These are phyloP conservation scores for Ceratocystis variospora DNA, from an alignment of 2,329 filamentous ascomycete genomes.

Conservation along the genomic window DNA sequence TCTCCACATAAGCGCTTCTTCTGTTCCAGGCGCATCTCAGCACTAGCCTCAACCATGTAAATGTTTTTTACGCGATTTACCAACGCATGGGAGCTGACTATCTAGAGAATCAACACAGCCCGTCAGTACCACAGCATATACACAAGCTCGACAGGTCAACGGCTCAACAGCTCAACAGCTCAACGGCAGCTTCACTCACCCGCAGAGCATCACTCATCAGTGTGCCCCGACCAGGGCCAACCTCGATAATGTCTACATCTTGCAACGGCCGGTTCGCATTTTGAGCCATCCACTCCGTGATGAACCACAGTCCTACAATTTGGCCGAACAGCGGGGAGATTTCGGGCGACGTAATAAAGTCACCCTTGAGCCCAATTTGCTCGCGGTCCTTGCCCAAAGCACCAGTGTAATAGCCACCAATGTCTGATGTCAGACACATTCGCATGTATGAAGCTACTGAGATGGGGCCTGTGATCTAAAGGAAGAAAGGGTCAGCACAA, in stretches of 20 bases:
- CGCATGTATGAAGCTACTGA: slow-evolving; percentile 94
- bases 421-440: slow-evolving; percentile 84
- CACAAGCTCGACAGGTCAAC: background rate
- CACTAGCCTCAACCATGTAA: slow-evolving; percentile 89
- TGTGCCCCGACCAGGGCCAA: slow-evolving; percentile 86
- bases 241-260: slow-evolving; percentile 74
- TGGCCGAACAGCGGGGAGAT: slow-evolving; percentile 97
- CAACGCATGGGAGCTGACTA: slow-evolving; percentile 66
- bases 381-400: slow-evolving; percentile 55
- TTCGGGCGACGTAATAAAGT: slow-evolving; percentile 94
- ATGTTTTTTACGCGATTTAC: slow-evolving; percentile 72
- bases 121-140: background rate
- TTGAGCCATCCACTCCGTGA: slow-evolving; percentile 93
- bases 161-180: background rate
- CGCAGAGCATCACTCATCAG: slow-evolving; percentile 93
- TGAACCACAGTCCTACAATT: slow-evolving; percentile 83
- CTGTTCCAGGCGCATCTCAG: slow-evolving; percentile 61
- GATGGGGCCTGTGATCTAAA: slow-evolving; percentile 64
- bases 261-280: slow-evolving; percentile 42
- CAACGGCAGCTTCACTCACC: slow-evolving; percentile 35
- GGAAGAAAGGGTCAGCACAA: background rate
- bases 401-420: slow-evolving; percentile 87
- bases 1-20: slow-evolving; percentile 67
- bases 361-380: slow-evolving; percentile 83
- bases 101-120: slow-evolving; percentile 36